Base-by-base conservation (phyloP, 441 rosid genomes). In the Adansonia madagascariensis region DNA sequence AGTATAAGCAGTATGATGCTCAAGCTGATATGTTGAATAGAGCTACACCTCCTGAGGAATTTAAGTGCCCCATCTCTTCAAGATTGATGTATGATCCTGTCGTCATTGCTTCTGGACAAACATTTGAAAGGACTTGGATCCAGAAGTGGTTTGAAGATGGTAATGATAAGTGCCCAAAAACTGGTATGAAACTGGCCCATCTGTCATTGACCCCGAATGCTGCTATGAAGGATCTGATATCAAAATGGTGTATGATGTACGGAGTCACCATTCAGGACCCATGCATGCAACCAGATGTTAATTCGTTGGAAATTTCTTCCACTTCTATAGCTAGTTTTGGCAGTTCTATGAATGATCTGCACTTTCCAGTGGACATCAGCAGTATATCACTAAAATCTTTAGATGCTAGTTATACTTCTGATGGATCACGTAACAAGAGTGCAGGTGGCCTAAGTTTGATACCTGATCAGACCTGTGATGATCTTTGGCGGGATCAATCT, bases 111-210 rank as follows among this genome's bases (percentile, higher is more conserved):
- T 93, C 99, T 43, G 97, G 97, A 69, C 86, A 89, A 71, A 92
- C 98, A 24, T 93, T 82, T 82, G 99, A 95, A 84, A 92, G 96
- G 86, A 82, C 85, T 75, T 85, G 91, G 95, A 91, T 92, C 84
- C 89, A 90, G 79, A 92, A 85, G 81, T 92, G 97, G 99, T 89
- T 95, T n/a, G 86, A 87, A 18, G 97, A 92, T 53, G 97, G 97
- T 55, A 82, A 95, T 61, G 84, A 72, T 27, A 80, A 87, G 10
- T 93, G 99, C 78, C 98, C 97, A 31, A 88, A 73, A 81, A 90
- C 95, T 18, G 76, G 83, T 72, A 68, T 27, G 79, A 89, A 82
- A 78, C 86, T 95, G 56, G 74, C 59, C 46, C 77, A 83, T 86
- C 78, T 53, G 67, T 84, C 85, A 6, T 6, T 88, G 86, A 84